Conservation (phyloP, 768 basidiomycete genomes). For the Punctularia strigosozonata region DNA sequence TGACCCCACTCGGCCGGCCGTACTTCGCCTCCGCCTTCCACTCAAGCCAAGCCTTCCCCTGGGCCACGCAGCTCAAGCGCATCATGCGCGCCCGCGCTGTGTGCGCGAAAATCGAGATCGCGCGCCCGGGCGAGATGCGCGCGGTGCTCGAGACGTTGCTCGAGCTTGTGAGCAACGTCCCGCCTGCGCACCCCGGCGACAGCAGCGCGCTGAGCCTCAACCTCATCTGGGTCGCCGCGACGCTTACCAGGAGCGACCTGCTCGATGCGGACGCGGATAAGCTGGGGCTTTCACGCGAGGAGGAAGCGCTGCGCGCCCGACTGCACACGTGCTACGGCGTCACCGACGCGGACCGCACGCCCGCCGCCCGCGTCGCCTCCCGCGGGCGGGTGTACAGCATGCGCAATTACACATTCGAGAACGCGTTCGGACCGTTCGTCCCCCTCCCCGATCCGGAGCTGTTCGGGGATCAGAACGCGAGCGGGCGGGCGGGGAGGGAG, state of each 20-base stretch:
- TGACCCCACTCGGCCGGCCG: neutral
- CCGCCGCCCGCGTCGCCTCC: conserved; percentile 23
- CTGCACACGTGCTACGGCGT: conserved; percentile 50
- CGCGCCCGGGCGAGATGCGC: conserved; percentile 31
- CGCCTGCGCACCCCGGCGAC: conserved; percentile 19
- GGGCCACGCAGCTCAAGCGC: conserved; percentile 42
- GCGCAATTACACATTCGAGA: conserved; percentile 38
- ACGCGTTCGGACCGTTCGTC: conserved; percentile 46
- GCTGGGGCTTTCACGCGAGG: conserved; percentile 20
- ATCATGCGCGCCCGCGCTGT: conserved; percentile 43
- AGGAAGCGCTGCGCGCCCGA: conserved; percentile 33
- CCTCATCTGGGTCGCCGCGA: conserved; percentile 36
- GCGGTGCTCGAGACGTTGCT: conserved; percentile 36
- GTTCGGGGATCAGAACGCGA: too few relatives aligned
- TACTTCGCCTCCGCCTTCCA: too few relatives aligned
- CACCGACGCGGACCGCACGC: conserved; percentile 30
- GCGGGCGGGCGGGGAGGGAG: conserved; percentile 42
- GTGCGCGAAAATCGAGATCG: conserved; percentile 20
- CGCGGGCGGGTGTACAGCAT: conserved; percentile 53
- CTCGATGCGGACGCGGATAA: conserved; percentile 26
- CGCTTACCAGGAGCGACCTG: conserved; percentile 31
- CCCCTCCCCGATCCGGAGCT: conserved; percentile 21
- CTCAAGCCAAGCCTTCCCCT: too few relatives aligned
- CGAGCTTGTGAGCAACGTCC: conserved; percentile 31
- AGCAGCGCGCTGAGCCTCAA: conserved; percentile 31